Percentiles rank a stretch among this genome's conserved stretches.
phyloP scores from a whole-genome alignment of 2,329 filamentous ascomycete species.

The Xylaria sp. region DNA sequence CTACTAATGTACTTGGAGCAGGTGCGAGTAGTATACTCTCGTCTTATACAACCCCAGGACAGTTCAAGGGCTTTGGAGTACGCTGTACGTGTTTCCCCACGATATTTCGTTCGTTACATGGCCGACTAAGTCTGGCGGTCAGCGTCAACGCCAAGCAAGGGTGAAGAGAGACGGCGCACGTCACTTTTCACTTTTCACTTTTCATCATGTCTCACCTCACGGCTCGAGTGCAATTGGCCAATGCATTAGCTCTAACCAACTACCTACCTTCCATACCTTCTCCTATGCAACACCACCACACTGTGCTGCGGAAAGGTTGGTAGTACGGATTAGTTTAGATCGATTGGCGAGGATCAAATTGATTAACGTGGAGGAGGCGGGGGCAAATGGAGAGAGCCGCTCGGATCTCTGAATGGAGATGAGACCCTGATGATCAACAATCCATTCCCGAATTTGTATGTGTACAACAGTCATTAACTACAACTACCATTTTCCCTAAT shows the following conservation, averaged over 20 bases:
- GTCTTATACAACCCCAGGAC: neutral
- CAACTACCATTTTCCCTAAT: neutral
- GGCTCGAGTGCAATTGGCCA: neutral
- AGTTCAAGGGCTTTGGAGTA: neutral
- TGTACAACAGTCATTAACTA: neutral
- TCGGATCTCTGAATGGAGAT: neutral
- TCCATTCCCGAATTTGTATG: neutral
- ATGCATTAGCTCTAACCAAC: neutral
- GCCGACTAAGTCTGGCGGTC: neutral
- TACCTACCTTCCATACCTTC: neutral
- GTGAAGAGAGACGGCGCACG: neutral
- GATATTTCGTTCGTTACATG: neutral
- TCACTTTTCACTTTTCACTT: neutral
- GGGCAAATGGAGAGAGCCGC: neutral
- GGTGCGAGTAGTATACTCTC: neutral
- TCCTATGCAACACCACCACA: slow-evolving; percentile 12
- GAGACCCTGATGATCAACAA: neutral
- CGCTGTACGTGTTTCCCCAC: neutral
- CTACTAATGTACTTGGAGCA: neutral
- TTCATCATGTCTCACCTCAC: neutral
- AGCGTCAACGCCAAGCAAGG: slow-evolving; percentile 1
- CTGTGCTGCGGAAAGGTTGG: slow-evolving; percentile 1
- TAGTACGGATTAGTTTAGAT: slow-evolving; percentile 13
- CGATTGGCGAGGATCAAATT: slow-evolving; percentile 12
- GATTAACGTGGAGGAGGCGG: neutral